A percentile compares a stretch with the other conserved stretches of the same genome.
Evolutionary conservation across 164 flowering plant genomes (phyloP).

Genomic region (Umbellularia californica): DNA sequence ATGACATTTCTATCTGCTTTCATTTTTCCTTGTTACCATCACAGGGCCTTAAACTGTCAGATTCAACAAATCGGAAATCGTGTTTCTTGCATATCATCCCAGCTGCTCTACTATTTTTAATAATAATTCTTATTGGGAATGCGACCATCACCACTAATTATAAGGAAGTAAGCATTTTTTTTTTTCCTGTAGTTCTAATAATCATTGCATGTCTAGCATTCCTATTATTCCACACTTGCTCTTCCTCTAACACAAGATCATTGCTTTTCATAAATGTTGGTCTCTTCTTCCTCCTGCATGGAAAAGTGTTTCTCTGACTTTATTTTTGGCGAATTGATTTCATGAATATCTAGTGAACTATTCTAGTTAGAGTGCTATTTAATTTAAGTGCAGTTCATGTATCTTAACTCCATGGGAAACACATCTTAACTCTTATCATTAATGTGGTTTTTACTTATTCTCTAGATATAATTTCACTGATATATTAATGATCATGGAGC

Average conservation of each 20-base stretch:
- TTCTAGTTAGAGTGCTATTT: too few relatives aligned
- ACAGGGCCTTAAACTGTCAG: conserved; percentile 45
- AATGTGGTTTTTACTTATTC: neutral
- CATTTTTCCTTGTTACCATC: conserved; percentile 2
- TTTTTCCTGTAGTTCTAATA: neutral
- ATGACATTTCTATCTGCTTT: neutral
- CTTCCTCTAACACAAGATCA: too few relatives aligned
- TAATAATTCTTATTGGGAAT: conserved; percentile 34
- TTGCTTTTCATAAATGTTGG: too few relatives aligned
- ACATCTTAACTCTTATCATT: neutral
- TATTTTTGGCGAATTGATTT: too few relatives aligned
- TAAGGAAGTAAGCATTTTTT: conserved; percentile 16
- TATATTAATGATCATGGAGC: neutral
- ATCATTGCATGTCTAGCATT: neutral
- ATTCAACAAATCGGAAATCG: conserved; percentile 41
- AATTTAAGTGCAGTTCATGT: neutral
- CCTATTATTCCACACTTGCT: neutral
- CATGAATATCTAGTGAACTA: too few relatives aligned
- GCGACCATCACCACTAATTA: conserved; percentile 23
- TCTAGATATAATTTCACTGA: neutral
- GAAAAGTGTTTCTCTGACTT: too few relatives aligned
- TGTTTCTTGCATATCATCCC: conserved; percentile 41
- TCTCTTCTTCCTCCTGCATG: too few relatives aligned
- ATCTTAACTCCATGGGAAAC: neutral
- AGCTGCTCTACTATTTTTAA: conserved; percentile 39